Evolutionary conservation across 768 basidiomycete genomes (phyloP), one percentile per base, ranked within the genome.

Genomic region (Peribolospora baueri): DNA sequence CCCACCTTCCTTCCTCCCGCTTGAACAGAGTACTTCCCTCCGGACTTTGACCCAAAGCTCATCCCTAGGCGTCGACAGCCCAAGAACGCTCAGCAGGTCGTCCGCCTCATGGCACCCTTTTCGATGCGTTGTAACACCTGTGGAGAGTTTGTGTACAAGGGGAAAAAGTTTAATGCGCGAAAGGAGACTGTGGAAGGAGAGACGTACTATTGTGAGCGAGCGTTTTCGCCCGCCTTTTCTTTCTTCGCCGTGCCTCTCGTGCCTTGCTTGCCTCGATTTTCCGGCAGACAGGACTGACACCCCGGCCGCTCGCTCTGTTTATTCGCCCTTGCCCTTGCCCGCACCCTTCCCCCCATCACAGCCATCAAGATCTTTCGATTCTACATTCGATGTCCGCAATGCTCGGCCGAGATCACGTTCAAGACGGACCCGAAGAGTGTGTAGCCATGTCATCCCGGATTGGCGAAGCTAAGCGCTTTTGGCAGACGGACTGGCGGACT

Each of bases 41-140:
- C 91, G 70, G 90, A 97, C 69, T 97, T 95, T 69, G 91, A 95
- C 71, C 91, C 91, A 56, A 80, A 84, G 61, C 82, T 93, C 69
- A 95, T 95, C 67, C 85, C 85, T 37, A 76, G 91, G 59, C 72
- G 88, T 63, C 86, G 82, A 67, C 76, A 79, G 59, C 82, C 84
- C 55, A 87, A 83, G 75, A 90, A 91, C 68, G 82, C 83, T 10
- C 93, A 98, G 65, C 87, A 93, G 71, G 84, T 90, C 57, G 87
- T 98, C 57, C 84, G 91, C 74, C 76, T 98, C 51, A 98, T 98
- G 93, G 91, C 93, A 3, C 93, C 93, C 0, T 98, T 97, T 68
- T 91, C 87, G 4, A 98, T 98, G 93, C 60, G 69, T 49, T 72
- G 71, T 64, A 90, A 87, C 62, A 85, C 85, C 3, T 98, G 93